These are phyloP conservation scores for Lenzites betulinus DNA, from an alignment of 768 basidiomycete species.

Conservation along the genomic window DNA sequence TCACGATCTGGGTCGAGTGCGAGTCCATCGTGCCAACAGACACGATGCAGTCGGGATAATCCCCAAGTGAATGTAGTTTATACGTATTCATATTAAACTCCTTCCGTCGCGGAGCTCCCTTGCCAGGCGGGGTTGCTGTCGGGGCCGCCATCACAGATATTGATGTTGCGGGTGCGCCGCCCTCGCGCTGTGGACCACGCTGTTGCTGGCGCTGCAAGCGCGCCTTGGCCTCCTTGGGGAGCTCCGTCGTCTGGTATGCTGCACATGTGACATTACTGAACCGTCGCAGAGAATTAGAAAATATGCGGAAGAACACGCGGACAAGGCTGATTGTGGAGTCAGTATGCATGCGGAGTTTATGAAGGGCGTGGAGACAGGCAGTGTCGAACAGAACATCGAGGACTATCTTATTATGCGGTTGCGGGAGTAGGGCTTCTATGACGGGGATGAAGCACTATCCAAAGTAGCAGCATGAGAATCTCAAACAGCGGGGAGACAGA, in stretches of 20 bases:
- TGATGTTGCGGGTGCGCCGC: no score
- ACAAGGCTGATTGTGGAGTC: background rate
- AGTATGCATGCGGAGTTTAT: background rate
- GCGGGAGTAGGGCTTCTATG: background rate
- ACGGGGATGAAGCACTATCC: constrained; percentile 13
- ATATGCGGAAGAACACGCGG: background rate
- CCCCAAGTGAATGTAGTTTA: constrained; percentile 31
- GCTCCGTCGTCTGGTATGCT: constrained; percentile 33
- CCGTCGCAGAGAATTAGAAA: constrained; percentile 23
- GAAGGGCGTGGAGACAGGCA: background rate
- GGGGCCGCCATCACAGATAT: background rate
- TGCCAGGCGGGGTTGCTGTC: background rate
- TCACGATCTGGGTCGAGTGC: constrained; percentile 29
- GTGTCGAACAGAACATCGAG: background rate
- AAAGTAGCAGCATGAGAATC: background rate
- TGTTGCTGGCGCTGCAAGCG: constrained; percentile 21
- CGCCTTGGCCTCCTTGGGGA: constrained; percentile 38
- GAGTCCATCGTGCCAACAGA: constrained; percentile 26
- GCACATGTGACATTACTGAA: constrained; percentile 32
- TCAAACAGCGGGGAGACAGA: background rate
- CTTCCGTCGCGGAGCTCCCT: background rate
- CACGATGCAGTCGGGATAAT: constrained; percentile 18
- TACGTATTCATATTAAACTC: constrained; percentile 27
- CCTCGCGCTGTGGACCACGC: no score
- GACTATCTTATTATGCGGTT: background rate